phyloP scores from a whole-genome alignment of 352 stramenopile genomes.

The Globisporangium ultimum region DNA sequence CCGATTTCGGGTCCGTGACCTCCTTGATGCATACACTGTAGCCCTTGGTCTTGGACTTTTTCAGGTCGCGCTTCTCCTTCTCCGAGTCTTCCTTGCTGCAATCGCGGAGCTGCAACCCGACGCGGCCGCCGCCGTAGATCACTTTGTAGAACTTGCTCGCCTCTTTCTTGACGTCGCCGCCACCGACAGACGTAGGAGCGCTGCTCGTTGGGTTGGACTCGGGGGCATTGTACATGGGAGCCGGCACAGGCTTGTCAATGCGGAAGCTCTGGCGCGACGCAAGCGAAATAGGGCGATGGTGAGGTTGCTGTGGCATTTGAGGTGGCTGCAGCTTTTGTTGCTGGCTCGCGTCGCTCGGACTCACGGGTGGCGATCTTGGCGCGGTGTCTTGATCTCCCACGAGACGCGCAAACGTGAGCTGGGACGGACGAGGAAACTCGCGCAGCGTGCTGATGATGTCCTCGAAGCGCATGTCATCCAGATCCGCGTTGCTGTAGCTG shows the following conservation, averaged over 20 bases:
- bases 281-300: slow-evolving; percentile 10
- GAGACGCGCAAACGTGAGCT: slow-evolving; percentile 58
- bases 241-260: slow-evolving; percentile 25
- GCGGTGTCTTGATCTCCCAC: slow-evolving; percentile 22
- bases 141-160: slow-evolving; percentile 65
- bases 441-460: slow-evolving; percentile 51
- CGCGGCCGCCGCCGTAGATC: slow-evolving; percentile 46
- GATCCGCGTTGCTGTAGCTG: slow-evolving; percentile 17
- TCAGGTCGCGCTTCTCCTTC: slow-evolving; percentile 41
- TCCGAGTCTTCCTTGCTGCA: slow-evolving; percentile 38
- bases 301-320: slow-evolving; percentile 11
- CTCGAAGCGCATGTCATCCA: slow-evolving; percentile 72
- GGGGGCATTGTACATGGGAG: slow-evolving; percentile 4
- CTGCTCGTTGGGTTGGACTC: slow-evolving; percentile 3
- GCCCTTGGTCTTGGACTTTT: slow-evolving; percentile 58
- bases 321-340: neutral
- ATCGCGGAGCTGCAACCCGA: slow-evolving; percentile 44
- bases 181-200: slow-evolving; percentile 3
- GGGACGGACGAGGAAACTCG: slow-evolving; percentile 46
- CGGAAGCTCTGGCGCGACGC: slow-evolving; percentile 57
- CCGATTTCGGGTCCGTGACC: slow-evolving; percentile 43
- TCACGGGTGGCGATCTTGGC: slow-evolving; percentile 8
- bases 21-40: slow-evolving; percentile 62
- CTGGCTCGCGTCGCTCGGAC: neutral
- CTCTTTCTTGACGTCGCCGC: slow-evolving; percentile 29